Base-by-base conservation (phyloP, 768 basidiomycete species). In the Rubroboletus satanas region DNA sequence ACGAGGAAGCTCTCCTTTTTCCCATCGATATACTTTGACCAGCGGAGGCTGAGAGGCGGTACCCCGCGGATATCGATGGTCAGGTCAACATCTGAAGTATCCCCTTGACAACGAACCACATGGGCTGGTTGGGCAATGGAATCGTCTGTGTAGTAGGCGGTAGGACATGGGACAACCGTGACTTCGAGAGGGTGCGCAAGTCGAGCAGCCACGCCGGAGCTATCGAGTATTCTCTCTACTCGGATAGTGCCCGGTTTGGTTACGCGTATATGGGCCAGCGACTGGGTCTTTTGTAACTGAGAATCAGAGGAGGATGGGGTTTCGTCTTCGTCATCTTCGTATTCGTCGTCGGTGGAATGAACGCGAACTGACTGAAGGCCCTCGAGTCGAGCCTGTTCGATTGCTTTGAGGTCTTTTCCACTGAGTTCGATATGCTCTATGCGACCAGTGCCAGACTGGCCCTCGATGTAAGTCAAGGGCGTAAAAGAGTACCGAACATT, bases 111-210 rank as follows among this genome's bases (percentile, higher is more conserved):
- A 35, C 82, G 83, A 51, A 85, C 67, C 15, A 80, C 73, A 45
- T 79, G 69, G 31, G 71, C 65, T 9, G 70, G 54, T 61, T 66
- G 63, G 37, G 54, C 47, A 28, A 79, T 71, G 17, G 71, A 66
- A 23, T 74, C 74, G 1, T 69, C 68, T 0, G 74, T 62, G 64
- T 93, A 94, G 60, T 81, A 79, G 5, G 85, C 91, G 5, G 74
- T 77, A 7, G 94, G 94, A 65, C 94, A 97, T 18, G 93, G 89
- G 12, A 86, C 90, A 42, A 96, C 75, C 0, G 82, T 79, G 32
- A 92, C 79, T 55, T 87, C 82, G 14, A 78, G 77, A 42, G 84
- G 75, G 51, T 79, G 77, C 51, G 79, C 71, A n/a, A 95, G 73
- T 28, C 90, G 84, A 36, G 93, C 90, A 41, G 87, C 85, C 41